A percentile compares a stretch with the other conserved stretches of the same genome.
phyloP scores from a whole-genome alignment of 148 eudicot genomes.

The Rhododendron ovatum region DNA sequence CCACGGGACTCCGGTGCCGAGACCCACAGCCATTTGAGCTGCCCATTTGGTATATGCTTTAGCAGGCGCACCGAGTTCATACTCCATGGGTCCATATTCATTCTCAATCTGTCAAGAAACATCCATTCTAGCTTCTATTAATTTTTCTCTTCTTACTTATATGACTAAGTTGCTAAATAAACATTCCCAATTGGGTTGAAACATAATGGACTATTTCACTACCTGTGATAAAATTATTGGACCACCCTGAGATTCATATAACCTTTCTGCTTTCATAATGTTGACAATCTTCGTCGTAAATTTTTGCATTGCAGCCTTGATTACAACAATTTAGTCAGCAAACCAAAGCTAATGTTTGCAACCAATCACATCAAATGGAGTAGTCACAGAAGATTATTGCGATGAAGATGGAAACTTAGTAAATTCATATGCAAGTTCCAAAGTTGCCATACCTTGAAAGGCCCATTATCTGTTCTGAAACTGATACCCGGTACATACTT shows the following conservation, averaged over 20 bases:
- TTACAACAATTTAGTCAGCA: background rate
- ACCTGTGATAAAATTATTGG: slow-evolving; percentile 95
- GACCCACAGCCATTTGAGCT: slow-evolving; percentile 79
- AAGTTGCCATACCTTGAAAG: slow-evolving; percentile 65
- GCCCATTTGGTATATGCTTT: slow-evolving; percentile 79
- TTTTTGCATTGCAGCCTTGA: slow-evolving; percentile 76
- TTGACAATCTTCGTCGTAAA: slow-evolving; percentile 80
- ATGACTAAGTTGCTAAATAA: background rate
- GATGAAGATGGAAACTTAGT: background rate
- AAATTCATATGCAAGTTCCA: background rate
- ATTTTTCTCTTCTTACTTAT: background rate
- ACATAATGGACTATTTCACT: background rate
- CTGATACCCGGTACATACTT: slow-evolving; percentile 83
- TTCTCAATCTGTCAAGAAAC: slow-evolving; percentile 72
- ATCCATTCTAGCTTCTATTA: background rate
- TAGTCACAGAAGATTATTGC: background rate
- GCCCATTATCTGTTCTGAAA: slow-evolving; percentile 84
- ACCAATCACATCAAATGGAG: background rate
- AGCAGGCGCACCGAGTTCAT: slow-evolving; percentile 64
- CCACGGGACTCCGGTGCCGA: slow-evolving; percentile 94
- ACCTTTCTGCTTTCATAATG: slow-evolving; percentile 77
- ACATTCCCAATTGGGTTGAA: background rate
- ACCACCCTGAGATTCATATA: slow-evolving; percentile 89
- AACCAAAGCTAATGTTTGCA: background rate
- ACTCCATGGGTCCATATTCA: slow-evolving; percentile 85